These are phyloP conservation scores for Neurospora cerealis DNA, from an alignment of 495 filamentous ascomycete genomes.

Conservation along the genomic window DNA sequence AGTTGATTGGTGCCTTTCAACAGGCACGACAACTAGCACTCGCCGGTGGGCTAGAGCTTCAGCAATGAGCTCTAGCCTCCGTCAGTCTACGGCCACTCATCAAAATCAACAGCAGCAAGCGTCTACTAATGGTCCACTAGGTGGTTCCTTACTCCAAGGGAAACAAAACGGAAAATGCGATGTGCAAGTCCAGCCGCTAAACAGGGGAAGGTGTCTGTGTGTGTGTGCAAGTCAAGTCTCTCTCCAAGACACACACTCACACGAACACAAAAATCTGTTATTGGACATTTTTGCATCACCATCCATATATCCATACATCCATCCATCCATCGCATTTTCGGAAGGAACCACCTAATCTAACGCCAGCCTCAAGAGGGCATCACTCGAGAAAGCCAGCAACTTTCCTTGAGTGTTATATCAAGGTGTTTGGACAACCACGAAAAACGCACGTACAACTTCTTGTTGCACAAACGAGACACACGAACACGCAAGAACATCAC, in stretches of 20 bases:
- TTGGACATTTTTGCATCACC: not conserved
- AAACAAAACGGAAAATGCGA: not conserved
- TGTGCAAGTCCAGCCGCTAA: not conserved
- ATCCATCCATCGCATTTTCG: not conserved
- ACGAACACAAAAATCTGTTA: not conserved
- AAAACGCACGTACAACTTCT: not conserved
- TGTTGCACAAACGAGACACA: not conserved
- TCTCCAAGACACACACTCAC: not conserved
- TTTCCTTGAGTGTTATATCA: not conserved
- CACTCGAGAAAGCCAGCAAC: not conserved
- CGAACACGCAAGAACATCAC: not conserved
- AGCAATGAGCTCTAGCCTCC: not conserved
- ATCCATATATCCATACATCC: not conserved
- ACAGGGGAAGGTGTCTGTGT: not conserved
- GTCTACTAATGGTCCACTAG: not conserved
- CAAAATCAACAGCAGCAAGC: not conserved
- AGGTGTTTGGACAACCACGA: not conserved
- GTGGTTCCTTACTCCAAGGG: not conserved
- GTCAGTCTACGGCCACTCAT: not conserved
- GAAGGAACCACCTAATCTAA: not conserved
- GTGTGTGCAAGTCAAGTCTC: not conserved
- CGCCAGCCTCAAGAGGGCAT: not conserved
- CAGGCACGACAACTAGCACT: not conserved
- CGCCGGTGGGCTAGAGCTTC: not conserved
- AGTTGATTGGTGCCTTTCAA: not conserved